Evolutionary conservation across 306 rosid species (phyloP).

Genomic region (Glycine latifolia): DNA sequence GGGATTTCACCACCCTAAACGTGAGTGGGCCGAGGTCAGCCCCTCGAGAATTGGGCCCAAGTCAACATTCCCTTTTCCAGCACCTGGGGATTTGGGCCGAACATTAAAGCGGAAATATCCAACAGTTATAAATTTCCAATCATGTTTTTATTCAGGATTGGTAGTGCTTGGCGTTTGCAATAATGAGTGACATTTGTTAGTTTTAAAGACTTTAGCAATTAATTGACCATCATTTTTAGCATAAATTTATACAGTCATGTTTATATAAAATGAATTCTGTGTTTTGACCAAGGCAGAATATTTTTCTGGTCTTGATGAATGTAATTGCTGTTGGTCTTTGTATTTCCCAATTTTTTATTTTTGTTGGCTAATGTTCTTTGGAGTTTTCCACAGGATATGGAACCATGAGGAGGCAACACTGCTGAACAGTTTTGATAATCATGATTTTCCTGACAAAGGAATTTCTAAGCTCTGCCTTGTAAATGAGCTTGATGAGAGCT

Average conservation of each 20-base stretch:
- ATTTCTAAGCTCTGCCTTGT: slow-evolving; percentile 92
- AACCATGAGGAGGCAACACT: slow-evolving; percentile 83
- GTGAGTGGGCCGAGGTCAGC: no score
- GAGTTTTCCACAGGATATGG: slow-evolving; percentile 72
- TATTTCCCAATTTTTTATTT: slow-evolving; percentile 21
- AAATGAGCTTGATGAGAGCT: slow-evolving; percentile 95
- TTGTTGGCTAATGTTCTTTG: slow-evolving; percentile 36
- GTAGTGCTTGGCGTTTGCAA: neutral
- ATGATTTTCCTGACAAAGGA: slow-evolving; percentile 90
- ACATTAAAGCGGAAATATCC: no score
- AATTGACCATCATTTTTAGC: neutral
- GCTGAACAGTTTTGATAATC: slow-evolving; percentile 90
- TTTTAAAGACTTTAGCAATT: neutral
- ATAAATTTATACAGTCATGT: neutral
- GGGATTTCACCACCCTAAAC: no score
- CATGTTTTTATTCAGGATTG: neutral
- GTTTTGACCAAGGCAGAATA: slow-evolving; percentile 17
- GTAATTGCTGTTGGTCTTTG: slow-evolving; percentile 15
- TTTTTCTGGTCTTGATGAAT: slow-evolving; percentile 24
- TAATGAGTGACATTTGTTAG: neutral
- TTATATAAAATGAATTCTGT: neutral
- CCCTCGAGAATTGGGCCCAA: no score
- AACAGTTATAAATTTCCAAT: slow-evolving; percentile 21
- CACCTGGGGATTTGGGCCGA: no score
- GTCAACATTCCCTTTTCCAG: no score